Evolutionary conservation across 2,329 filamentous ascomycete species (phyloP).

Genomic region (Hymenoscyphus repandus): DNA sequence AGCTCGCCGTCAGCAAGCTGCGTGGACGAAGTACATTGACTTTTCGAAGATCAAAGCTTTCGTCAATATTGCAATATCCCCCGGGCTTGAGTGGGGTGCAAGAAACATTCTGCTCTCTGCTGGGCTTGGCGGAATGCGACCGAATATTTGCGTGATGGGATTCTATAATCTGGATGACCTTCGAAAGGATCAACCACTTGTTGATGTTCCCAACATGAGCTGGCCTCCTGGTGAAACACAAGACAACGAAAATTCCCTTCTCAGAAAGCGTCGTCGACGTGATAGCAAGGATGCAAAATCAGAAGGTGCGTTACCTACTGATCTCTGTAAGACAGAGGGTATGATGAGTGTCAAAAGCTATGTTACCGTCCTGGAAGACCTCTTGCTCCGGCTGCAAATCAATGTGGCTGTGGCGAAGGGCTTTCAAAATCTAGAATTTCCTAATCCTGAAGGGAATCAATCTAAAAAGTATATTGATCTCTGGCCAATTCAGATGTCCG

Average conservation of each 20-base stretch:
- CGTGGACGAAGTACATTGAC: slow-evolving; percentile 80
- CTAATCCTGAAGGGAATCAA: slow-evolving; percentile 48
- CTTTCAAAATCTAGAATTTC: slow-evolving; percentile 71
- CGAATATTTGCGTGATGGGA: slow-evolving; percentile 78
- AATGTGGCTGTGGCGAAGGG: slow-evolving; percentile 83
- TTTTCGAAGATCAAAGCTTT: slow-evolving; percentile 85
- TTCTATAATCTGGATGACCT: slow-evolving; percentile 79
- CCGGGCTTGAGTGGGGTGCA: slow-evolving; percentile 77
- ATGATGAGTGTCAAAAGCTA: slow-evolving; percentile 69
- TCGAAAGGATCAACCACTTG: slow-evolving; percentile 50
- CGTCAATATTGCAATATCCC: slow-evolving; percentile 79
- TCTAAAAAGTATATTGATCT: slow-evolving; percentile 78
- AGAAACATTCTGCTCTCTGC: slow-evolving; percentile 77
- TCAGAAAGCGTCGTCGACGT: slow-evolving; percentile 38
- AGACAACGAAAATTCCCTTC: slow-evolving; percentile 30
- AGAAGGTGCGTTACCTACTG: slow-evolving; percentile 60
- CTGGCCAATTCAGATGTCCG: slow-evolving; percentile 93
- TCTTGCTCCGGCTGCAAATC: slow-evolving; percentile 70
- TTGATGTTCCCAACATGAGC: slow-evolving; percentile 50
- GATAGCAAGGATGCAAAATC: slow-evolving; percentile 52
- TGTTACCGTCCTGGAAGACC: slow-evolving; percentile 76
- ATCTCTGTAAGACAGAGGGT: slow-evolving; percentile 61
- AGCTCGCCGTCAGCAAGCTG: slow-evolving; percentile 71
- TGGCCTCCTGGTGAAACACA: slow-evolving; percentile 28
- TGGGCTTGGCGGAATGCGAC: slow-evolving; percentile 80